Conservation (phyloP, 441 rosid genomes). For the Omphalea diandra region DNA sequence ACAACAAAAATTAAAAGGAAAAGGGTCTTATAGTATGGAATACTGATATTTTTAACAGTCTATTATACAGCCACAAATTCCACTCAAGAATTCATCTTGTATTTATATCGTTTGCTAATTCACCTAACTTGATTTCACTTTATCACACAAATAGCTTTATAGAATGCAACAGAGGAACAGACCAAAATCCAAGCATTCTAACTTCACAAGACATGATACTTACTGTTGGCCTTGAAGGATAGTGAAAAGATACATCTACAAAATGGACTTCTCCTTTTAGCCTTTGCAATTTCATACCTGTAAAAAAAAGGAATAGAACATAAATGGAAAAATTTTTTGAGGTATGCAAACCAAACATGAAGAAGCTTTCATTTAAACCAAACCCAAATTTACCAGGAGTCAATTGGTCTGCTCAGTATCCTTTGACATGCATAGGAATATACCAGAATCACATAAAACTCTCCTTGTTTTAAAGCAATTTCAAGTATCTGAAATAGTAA, state of each 20-base stretch:
- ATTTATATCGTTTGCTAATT: not conserved
- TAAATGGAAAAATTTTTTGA: not conserved
- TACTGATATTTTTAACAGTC: not conserved
- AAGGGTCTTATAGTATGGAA: not conserved
- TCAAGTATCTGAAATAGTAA: not conserved
- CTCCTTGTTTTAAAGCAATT: constrained; percentile 2
- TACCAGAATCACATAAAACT: not conserved
- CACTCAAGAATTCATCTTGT: not conserved
- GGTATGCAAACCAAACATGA: not conserved
- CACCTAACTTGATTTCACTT: not conserved
- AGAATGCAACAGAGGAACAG: not conserved
- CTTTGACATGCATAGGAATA: not conserved
- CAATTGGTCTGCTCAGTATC: not conserved
- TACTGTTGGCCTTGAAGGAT: constrained; percentile 75
- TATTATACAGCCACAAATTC: not conserved
- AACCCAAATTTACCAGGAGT: not conserved
- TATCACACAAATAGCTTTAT: not conserved
- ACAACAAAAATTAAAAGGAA: not conserved
- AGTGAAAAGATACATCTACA: constrained; percentile 63
- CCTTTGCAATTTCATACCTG: constrained; percentile 63
- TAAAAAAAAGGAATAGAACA: constrained; percentile 13
- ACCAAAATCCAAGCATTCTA: not conserved
- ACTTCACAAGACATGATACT: constrained; percentile 23
- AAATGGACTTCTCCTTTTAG: constrained; percentile 66
- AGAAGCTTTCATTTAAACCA: not conserved